phyloP scores from a whole-genome alignment of 352 stramenopile genomes.

The Globisporangium emineosum region DNA sequence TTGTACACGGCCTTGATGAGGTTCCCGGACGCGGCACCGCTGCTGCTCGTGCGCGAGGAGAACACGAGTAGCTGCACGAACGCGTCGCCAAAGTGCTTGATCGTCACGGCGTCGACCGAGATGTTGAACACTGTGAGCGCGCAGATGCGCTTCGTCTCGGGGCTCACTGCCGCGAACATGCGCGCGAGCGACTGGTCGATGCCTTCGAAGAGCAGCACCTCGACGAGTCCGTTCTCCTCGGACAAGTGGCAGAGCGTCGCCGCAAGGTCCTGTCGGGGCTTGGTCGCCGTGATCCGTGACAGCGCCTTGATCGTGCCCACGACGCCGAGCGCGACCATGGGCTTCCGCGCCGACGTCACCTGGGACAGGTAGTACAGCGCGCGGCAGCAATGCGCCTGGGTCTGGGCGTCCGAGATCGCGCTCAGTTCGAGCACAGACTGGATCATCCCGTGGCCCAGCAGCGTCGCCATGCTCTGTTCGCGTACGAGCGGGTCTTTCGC shows the following conservation, averaged over 20 bases:
- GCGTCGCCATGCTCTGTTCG: slow-evolving; percentile 25
- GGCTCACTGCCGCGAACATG: slow-evolving; percentile 37
- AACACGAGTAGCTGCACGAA: slow-evolving; percentile 57
- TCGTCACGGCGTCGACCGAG: slow-evolving; percentile 45
- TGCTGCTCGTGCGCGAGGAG: slow-evolving; percentile 19
- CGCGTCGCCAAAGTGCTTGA: slow-evolving; percentile 64
- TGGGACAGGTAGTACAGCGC: slow-evolving; percentile 64
- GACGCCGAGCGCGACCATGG: slow-evolving; percentile 52
- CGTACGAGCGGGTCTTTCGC: slow-evolving; percentile 3
- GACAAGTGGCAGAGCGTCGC: slow-evolving; percentile 67
- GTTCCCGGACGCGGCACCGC: slow-evolving; percentile 19
- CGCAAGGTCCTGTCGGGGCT: slow-evolving; percentile 53
- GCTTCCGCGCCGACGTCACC: slow-evolving; percentile 36
- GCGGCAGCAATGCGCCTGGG: slow-evolving; percentile 61
- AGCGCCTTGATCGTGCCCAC: slow-evolving; percentile 46
- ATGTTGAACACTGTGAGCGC: slow-evolving; percentile 70
- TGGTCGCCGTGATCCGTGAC: slow-evolving; percentile 26
- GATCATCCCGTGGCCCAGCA: slow-evolving; percentile 70
- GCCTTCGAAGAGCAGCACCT: slow-evolving; percentile 65
- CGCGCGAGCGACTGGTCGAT: slow-evolving; percentile 58
- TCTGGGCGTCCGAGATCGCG: slow-evolving; percentile 39
- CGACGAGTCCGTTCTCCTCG: slow-evolving; percentile 50
- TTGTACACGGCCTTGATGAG: slow-evolving; percentile 79
- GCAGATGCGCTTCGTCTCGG: slow-evolving; percentile 70
- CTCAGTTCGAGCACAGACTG: slow-evolving; percentile 51